Conservation (phyloP, 805 yeast genomes). For the Blastobotrys attinorum region DNA sequence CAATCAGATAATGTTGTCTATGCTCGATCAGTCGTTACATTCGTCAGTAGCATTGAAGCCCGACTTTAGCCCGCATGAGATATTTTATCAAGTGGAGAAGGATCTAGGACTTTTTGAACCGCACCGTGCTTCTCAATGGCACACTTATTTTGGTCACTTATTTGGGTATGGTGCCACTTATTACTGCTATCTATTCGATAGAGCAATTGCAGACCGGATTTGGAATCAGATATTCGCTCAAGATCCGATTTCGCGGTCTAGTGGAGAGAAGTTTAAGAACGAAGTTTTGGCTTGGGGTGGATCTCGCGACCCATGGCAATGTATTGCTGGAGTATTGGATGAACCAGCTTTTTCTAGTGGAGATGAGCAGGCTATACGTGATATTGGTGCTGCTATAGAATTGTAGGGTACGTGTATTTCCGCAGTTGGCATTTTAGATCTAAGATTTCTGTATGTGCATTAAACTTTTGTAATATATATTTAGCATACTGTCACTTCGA, state of each 20-base stretch:
- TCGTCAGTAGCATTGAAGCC: slow-evolving; percentile 25
- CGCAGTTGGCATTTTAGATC: too few relatives aligned
- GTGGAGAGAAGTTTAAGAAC: slow-evolving; percentile 69
- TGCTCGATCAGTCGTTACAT: slow-evolving; percentile 78
- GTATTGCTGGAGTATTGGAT: slow-evolving; percentile 73
- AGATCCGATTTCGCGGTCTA: slow-evolving; percentile 61
- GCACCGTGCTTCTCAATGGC: slow-evolving; percentile 65
- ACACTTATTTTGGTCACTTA: slow-evolving; percentile 87
- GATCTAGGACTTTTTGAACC: slow-evolving; percentile 58
- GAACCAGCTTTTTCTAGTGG: slow-evolving; percentile 54
- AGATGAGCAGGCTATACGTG: slow-evolving; percentile 54
- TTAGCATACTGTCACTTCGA: background rate
- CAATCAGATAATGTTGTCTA: slow-evolving; percentile 85
- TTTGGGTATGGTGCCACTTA: slow-evolving; percentile 92
- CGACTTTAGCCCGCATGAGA: slow-evolving; percentile 47
- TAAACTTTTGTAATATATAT: background rate
- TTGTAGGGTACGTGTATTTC: background rate
- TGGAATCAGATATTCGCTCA: slow-evolving; percentile 66
- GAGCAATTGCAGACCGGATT: slow-evolving; percentile 83
- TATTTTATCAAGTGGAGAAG: slow-evolving; percentile 61
- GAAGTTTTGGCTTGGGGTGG: slow-evolving; percentile 91
- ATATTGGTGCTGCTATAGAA: slow-evolving; percentile 9
- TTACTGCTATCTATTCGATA: slow-evolving; percentile 82
- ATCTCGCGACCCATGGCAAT: slow-evolving; percentile 77
- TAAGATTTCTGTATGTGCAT: background rate